Base-by-base conservation (phyloP, 495 filamentous ascomycete species). In the Coniosporium apollinis region DNA sequence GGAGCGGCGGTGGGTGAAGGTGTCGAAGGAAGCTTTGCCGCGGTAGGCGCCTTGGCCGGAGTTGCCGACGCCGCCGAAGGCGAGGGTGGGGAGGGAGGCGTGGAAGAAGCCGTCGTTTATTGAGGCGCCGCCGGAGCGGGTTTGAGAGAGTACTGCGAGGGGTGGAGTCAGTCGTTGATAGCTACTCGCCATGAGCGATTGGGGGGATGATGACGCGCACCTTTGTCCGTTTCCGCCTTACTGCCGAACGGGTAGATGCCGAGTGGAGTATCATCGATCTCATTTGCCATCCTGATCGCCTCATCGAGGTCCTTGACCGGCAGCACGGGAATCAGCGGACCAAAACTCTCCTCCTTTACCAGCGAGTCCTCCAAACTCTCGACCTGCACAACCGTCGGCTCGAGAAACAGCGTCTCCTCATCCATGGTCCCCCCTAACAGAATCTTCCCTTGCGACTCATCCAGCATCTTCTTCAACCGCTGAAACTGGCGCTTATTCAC, bases 1-100 rank as follows among this genome's bases (percentile, higher is more conserved):
- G 39, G 72, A 70, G 35, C 86, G 75, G 16, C 74, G 66, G 60
- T 94, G 59, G 18, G 72, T 75, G 62, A 92, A 97, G 52, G 65
- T 67, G 45, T 94, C 84, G 60, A 91, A 93, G 33, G 72, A 77
- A 31, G 79, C 65, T 52, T 72, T 71, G 40, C 89, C 89, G 46
- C 81, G 73, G 62, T 94, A 94, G 7, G 72, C 64, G 34, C 89
- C 89, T 46, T 68, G 65, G 37, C 89, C 87, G 39, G 73, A 81
- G 45, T 82, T 72, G 38, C 89, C 89, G 20, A 97, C 79, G 48
- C 87, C 87, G 42, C 89, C 89, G 50, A 97, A 94, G 34, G 82
- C 64, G 3, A 93, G 60, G 6, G 75, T 82, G 15, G 74, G 69
- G 43, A 92, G 71, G 2, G 62, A 66, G 31, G 67, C 77, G 60